Conservation (phyloP, 2,329 filamentous ascomycete species). For the Diaporthe destruens region DNA sequence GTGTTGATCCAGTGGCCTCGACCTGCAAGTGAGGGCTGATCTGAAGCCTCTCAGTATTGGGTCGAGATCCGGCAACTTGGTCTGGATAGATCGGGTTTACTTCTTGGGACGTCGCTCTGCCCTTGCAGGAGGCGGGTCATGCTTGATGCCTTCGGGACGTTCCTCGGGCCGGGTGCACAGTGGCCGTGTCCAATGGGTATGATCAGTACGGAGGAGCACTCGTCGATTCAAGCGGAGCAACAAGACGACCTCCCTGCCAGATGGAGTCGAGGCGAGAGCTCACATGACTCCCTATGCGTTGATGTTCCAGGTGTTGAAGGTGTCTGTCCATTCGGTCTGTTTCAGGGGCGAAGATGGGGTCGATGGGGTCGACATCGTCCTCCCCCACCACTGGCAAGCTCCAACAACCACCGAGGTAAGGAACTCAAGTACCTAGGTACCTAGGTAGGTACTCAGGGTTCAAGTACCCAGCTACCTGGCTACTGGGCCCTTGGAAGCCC, state of each 20-base stretch:
- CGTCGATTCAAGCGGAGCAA: neutral
- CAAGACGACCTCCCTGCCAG: neutral
- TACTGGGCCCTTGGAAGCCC: neutral
- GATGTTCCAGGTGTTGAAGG: neutral
- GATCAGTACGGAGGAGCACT: neutral
- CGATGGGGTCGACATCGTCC: conserved; percentile 10
- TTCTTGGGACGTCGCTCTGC: too few relatives aligned
- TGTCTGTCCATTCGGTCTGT: neutral
- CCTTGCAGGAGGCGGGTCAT: neutral
- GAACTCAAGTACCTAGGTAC: too few relatives aligned
- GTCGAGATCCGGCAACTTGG: too few relatives aligned
- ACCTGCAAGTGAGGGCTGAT: too few relatives aligned
- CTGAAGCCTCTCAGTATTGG: too few relatives aligned
- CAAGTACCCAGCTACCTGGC: too few relatives aligned
- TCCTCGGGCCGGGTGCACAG: neutral
- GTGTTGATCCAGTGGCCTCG: too few relatives aligned
- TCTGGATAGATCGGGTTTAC: too few relatives aligned
- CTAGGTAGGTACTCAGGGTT: too few relatives aligned
- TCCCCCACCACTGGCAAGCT: conserved; percentile 1
- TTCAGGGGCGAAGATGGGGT: conserved; percentile 13
- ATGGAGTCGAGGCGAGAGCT: too few relatives aligned
- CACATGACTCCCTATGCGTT: too few relatives aligned
- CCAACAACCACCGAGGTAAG: too few relatives aligned
- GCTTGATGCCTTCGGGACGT: neutral
- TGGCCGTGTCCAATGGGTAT: neutral